Conservation (phyloP, 1,284 basidiomycete genomes). For the Cryptococcus sp. region DNA sequence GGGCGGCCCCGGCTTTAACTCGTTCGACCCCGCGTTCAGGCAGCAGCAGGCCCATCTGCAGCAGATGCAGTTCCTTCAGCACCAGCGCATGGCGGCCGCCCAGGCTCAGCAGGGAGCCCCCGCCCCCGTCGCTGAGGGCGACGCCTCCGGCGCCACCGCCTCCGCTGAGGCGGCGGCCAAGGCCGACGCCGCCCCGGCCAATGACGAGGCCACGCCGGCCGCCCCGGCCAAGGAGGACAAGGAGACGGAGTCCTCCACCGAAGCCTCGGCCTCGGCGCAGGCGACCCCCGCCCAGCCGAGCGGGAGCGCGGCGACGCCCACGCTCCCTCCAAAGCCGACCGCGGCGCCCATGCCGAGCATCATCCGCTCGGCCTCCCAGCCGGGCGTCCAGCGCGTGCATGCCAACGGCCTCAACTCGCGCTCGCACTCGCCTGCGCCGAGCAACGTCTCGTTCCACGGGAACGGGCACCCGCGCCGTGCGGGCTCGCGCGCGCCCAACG, state of each 20-base stretch:
- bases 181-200: neutral
- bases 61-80: slow-evolving; percentile 24
- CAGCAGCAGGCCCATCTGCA: slow-evolving; percentile 29
- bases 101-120: slow-evolving; percentile 16
- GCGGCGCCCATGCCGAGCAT: slow-evolving; percentile 23
- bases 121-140: slow-evolving; percentile 1
- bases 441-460: slow-evolving; percentile 35
- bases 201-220: slow-evolving; percentile 12
- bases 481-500: slow-evolving; percentile 15
- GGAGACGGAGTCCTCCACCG: slow-evolving; percentile 6
- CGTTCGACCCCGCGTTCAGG: slow-evolving; percentile 24
- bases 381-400: slow-evolving; percentile 40
- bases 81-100: slow-evolving; percentile 24
- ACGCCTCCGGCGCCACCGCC: slow-evolving; percentile 1
- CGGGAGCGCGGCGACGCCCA: neutral
- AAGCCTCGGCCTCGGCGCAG: slow-evolving; percentile 8
- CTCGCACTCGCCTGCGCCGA: slow-evolving; percentile 44
- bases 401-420: slow-evolving; percentile 35
- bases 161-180: neutral
- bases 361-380: slow-evolving; percentile 41
- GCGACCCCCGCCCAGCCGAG: neutral
- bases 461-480: slow-evolving; percentile 31
- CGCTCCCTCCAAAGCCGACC: slow-evolving; percentile 26
- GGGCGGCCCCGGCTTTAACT: slow-evolving; percentile 14
- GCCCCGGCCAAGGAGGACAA: slow-evolving; percentile 8